Evolutionary conservation across 1,139 yeast genomes (phyloP).

Genomic region (Geotrichum australiense): DNA sequence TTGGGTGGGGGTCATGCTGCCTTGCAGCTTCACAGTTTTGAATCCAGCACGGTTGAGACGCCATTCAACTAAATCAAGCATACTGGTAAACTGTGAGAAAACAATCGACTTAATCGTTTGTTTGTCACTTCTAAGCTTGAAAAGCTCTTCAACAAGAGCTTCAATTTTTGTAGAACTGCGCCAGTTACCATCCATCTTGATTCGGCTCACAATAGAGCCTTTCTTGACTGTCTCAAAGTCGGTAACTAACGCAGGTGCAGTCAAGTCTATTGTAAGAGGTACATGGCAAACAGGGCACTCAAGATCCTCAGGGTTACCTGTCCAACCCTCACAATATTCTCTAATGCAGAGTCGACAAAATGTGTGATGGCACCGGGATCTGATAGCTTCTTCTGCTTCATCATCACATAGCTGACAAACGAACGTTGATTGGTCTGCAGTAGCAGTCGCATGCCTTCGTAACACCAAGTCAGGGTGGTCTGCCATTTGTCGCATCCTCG

Average conservation of each 20-base stretch:
- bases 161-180: conserved; percentile 92
- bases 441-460: conserved; percentile 44
- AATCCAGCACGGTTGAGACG: conserved; percentile 89
- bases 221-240: conserved; percentile 57
- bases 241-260: conserved; percentile 79
- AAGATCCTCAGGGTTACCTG: conserved; percentile 54
- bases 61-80: conserved; percentile 96
- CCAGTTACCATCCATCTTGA: conserved; percentile 83
- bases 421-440: conserved; percentile 42
- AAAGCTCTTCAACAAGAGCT: conserved; percentile 88
- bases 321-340: conserved; percentile 80
- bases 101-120: conserved; percentile 93
- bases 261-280: conserved; percentile 79
- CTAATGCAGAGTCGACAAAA: conserved; percentile 88
- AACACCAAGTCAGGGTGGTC: conserved; percentile 96
- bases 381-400: conserved; percentile 96
- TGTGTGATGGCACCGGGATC: conserved; percentile 85
- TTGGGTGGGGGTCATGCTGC: conserved; percentile 94
- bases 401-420: conserved; percentile 94
- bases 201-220: conserved; percentile 82
- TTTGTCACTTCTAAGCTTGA: conserved; percentile 74
- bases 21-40: conserved; percentile 86
- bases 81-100: conserved; percentile 92
- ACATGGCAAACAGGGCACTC: conserved; percentile 97
- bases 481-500: conserved; percentile 95